Conservation (phyloP, 2,329 filamentous ascomycete genomes). For the Paecilomyces sp. region DNA sequence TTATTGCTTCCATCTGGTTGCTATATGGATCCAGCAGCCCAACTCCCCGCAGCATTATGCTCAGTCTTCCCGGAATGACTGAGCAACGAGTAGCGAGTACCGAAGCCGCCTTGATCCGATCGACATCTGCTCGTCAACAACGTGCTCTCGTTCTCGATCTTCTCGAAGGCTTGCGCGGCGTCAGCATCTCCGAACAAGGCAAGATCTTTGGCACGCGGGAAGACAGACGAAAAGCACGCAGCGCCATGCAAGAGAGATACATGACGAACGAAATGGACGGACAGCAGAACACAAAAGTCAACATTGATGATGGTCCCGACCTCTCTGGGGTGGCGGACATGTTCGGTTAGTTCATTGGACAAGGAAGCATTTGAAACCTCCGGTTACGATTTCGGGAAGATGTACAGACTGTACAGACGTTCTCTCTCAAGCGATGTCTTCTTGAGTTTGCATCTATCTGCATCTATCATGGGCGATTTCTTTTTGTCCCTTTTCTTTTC, state of each 20-base stretch:
- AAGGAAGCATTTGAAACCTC: neutral
- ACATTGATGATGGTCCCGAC: conserved; percentile 43
- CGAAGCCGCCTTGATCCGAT: conserved; percentile 49
- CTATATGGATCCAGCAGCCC: conserved; percentile 63
- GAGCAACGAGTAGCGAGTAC: conserved; percentile 59
- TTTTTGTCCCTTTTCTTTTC: neutral
- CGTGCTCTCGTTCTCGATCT: conserved; percentile 76
- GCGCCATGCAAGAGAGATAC: conserved; percentile 35
- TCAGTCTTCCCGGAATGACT: conserved; percentile 71
- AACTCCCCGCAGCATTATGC: conserved; percentile 68
- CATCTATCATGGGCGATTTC: neutral
- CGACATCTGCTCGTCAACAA: conserved; percentile 63
- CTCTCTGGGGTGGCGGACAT: conserved; percentile 47
- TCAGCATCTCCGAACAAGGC: conserved; percentile 89
- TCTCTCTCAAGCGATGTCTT: neutral
- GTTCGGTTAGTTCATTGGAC: conserved; percentile 35
- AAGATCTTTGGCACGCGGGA: conserved; percentile 53
- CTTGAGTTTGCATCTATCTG: neutral
- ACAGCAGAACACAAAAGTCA: conserved; percentile 32
- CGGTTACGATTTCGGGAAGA: neutral
- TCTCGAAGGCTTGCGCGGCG: conserved; percentile 76
- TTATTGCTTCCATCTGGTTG: conserved; percentile 79
- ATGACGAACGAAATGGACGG: conserved; percentile 39
- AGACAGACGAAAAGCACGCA: conserved; percentile 36
- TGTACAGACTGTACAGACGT: neutral